phyloP scores from a whole-genome alignment of 768 basidiomycete genomes.

The Dentipellis fragilis region DNA sequence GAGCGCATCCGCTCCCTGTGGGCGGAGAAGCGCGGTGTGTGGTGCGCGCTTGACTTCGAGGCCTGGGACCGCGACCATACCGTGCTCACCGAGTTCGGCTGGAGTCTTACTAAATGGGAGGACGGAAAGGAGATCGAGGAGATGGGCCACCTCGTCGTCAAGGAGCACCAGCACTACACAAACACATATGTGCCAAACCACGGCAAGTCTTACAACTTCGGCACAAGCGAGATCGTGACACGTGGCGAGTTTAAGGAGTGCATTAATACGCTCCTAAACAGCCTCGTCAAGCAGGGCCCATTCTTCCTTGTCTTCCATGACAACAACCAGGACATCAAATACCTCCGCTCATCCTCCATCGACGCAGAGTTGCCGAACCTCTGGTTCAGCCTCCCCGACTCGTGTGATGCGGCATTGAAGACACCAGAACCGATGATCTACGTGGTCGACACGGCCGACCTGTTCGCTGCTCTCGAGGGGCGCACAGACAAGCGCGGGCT shows the following conservation, averaged over 20 bases:
- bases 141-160: slow-evolving; percentile 52
- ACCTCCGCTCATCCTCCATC: slow-evolving; percentile 37
- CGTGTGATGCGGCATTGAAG: slow-evolving; percentile 9
- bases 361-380: slow-evolving; percentile 43
- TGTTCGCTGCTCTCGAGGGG: slow-evolving; percentile 70
- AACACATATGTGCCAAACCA: slow-evolving; percentile 62
- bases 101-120: slow-evolving; percentile 49
- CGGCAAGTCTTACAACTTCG: slow-evolving; percentile 60
- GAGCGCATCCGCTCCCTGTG: slow-evolving; percentile 60
- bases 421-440: slow-evolving; percentile 45
- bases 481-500: slow-evolving; percentile 41
- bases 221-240: slow-evolving; percentile 45
- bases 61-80: slow-evolving; percentile 72
- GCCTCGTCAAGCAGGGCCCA: slow-evolving; percentile 37
- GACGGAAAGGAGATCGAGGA: slow-evolving; percentile 37
- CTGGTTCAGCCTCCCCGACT: slow-evolving; percentile 48
- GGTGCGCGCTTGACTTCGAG: slow-evolving; percentile 78
- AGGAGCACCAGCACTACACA: slow-evolving; percentile 44
- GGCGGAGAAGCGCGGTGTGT: slow-evolving; percentile 53
- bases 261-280: slow-evolving; percentile 36
- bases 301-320: slow-evolving; percentile 81
- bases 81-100: slow-evolving; percentile 78
- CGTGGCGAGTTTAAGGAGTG: slow-evolving; percentile 40
- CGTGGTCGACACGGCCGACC: slow-evolving; percentile 61
- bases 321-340: slow-evolving; percentile 70